Evolutionary conservation across 495 filamentous ascomycete species (phyloP), one percentile per base, ranked within the genome.

Genomic region (Lepidopterella palustris): DNA sequence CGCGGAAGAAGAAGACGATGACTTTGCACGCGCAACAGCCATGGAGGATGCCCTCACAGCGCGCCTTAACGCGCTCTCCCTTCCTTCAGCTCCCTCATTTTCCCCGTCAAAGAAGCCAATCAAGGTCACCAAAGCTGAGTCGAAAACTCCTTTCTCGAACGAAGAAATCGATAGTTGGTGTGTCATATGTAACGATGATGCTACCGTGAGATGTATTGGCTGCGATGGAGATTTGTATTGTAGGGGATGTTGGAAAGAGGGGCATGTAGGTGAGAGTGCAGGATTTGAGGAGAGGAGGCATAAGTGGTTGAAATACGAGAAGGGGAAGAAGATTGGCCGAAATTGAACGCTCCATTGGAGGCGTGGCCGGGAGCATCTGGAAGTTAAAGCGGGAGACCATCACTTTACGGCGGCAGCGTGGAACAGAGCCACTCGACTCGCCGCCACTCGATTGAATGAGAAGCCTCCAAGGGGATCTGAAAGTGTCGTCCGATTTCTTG

Each of bases 161-260:
- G 83, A 82, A 20, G 84, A 88, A 60, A 77, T 84, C 56, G 81
- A 81, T 48, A 81, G 73, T 23, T 88, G 86, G 85, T 89, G 86
- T 67, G 76, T 80, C 13, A 87, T 88, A 47, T 89, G 86, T 64
- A 81, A 82, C 28, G 82, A 83, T 32, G 84, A 88, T 62, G 85
- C 83, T 3, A 78, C 78, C 3, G 72, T 88, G 10, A 68, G 71
- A 52, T 89, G 86, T 65, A 53, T 78, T 2, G 85, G 82, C 10
- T 88, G 86, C 65, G 83, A 84, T 57, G 77, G 75, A 6, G 84
- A 88, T 57, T 67, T 84, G 18, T 89, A 87, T 65, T 89, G 86
- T 69, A 74, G 71, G 9, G 67, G 77, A 5, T 88, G 86, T 72
- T 89, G 85, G 85, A 74, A 72, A 49, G 86, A 87, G 64, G 85